phyloP scores from a whole-genome alignment of 2,329 filamentous ascomycete species.

The Fusarium oligoseptatum region DNA sequence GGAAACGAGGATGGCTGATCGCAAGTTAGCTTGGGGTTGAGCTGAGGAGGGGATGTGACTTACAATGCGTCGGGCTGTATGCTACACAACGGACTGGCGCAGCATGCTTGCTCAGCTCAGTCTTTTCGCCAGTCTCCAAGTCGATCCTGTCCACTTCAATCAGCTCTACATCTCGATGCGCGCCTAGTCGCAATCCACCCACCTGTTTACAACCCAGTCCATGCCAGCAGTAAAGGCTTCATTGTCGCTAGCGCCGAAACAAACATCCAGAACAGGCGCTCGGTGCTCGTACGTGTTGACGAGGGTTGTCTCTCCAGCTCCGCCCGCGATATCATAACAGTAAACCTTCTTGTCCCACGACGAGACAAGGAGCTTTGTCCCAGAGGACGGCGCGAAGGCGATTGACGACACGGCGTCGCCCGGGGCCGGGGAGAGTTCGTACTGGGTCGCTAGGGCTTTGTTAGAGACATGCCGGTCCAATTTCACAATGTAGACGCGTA shows the following conservation, averaged over 20 bases:
- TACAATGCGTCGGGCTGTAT: slow-evolving; percentile 81
- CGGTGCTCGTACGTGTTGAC: slow-evolving; percentile 82
- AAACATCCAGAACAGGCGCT: slow-evolving; percentile 90
- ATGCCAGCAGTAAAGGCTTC: slow-evolving; percentile 89
- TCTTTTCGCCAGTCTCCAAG: slow-evolving; percentile 78
- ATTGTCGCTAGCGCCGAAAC: slow-evolving; percentile 85
- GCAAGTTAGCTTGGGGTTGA: slow-evolving; percentile 28
- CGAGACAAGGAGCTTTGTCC: slow-evolving; percentile 84
- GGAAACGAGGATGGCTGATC: slow-evolving; percentile 80
- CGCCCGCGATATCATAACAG: slow-evolving; percentile 81
- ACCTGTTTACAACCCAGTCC: slow-evolving; percentile 88
- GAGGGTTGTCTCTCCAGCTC: slow-evolving; percentile 67
- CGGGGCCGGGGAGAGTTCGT: slow-evolving; percentile 85
- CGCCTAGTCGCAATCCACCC: slow-evolving; percentile 22
- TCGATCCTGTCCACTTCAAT: slow-evolving; percentile 66
- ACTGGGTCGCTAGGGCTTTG: slow-evolving; percentile 72
- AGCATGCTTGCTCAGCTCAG: slow-evolving; percentile 81
- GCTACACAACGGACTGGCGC: slow-evolving; percentile 86
- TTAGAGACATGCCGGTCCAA: slow-evolving; percentile 30
- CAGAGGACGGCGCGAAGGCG: slow-evolving; percentile 84
- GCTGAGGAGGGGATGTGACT: slow-evolving; percentile 41
- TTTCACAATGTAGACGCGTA: not conserved
- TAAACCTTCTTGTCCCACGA: slow-evolving; percentile 97
- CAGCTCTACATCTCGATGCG: slow-evolving; percentile 16
- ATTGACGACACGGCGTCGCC: slow-evolving; percentile 89